phyloP scores from a whole-genome alignment of 2,329 filamentous ascomycete genomes.

The Colletotrichum endophyticum region DNA sequence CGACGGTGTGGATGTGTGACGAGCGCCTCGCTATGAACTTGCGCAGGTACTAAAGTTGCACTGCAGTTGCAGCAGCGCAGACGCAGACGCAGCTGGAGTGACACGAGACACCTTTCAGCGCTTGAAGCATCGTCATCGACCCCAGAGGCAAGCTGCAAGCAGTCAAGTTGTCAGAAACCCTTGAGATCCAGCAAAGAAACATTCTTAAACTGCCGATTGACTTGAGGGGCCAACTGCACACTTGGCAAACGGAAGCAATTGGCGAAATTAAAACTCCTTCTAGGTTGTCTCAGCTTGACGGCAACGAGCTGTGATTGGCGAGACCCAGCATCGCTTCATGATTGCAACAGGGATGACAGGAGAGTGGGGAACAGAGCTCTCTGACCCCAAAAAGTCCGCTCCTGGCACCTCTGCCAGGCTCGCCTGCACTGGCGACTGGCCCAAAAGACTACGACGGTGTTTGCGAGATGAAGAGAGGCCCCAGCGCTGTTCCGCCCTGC shows the following conservation, averaged over 20 bases:
- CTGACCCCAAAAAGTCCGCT: not conserved
- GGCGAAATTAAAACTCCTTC: constrained; percentile 10
- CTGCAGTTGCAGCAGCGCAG: not conserved
- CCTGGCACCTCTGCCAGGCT: not conserved
- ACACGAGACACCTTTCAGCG: not conserved
- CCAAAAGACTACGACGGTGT: not conserved
- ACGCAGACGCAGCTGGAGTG: not conserved
- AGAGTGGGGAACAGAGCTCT: not conserved
- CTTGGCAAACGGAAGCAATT: constrained; percentile 5
- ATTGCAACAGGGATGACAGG: not conserved
- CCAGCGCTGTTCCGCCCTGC: not conserved
- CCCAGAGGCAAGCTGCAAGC: not conserved
- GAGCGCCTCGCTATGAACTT: not conserved
- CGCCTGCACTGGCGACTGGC: not conserved
- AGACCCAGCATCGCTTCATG: not conserved
- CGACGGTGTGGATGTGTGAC: not conserved
- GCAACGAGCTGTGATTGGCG: constrained; percentile 4
- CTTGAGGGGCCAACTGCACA: not conserved
- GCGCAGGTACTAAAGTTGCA: not conserved
- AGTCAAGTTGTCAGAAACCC: not conserved
- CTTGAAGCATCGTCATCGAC: not conserved
- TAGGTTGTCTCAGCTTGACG: constrained; percentile 1
- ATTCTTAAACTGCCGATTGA: not conserved
- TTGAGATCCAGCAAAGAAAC: not conserved
- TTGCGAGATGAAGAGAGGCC: constrained; percentile 7